phyloP scores from a whole-genome alignment of 2,329 filamentous ascomycete genomes.

The Xylaria sp. region DNA sequence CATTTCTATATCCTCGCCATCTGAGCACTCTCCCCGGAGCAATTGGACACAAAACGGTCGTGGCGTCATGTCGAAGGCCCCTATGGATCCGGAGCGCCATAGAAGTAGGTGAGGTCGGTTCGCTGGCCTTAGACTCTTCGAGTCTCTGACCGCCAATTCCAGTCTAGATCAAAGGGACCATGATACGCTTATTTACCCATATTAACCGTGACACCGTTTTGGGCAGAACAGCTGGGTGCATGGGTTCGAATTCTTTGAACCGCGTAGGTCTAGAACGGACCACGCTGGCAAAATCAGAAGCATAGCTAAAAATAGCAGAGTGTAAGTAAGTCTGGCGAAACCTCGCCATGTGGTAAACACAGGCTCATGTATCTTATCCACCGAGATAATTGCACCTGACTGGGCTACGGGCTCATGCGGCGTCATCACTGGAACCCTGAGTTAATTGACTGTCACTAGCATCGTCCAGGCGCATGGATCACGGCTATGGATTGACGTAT shows the following conservation, averaged over 20 bases:
- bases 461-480: not conserved
- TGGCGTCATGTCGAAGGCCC: not conserved
- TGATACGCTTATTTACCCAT: constrained; percentile 31
- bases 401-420: not conserved
- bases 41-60: constrained; percentile 9
- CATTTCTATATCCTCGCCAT: constrained; percentile 18
- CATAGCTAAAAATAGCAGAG: constrained; percentile 28
- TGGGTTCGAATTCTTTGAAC: constrained; percentile 2
- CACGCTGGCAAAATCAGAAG: constrained; percentile 20
- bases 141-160: not conserved
- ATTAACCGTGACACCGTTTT: constrained; percentile 27
- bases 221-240: not conserved
- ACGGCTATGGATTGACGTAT: not conserved
- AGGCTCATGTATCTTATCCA: not conserved
- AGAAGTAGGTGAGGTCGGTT: constrained; percentile 10
- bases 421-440: not conserved
- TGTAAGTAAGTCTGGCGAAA: not conserved
- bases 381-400: constrained; percentile 1
- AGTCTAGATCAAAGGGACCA: constrained; percentile 24
- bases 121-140: not conserved
- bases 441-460: not conserved
- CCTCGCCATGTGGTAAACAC: not conserved
- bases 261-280: constrained; percentile 23
- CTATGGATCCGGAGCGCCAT: constrained; percentile 15
- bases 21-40: not conserved